Evolutionary conservation across 2,329 filamentous ascomycete genomes (phyloP).

Genomic region (Aspergillus floridensis): DNA sequence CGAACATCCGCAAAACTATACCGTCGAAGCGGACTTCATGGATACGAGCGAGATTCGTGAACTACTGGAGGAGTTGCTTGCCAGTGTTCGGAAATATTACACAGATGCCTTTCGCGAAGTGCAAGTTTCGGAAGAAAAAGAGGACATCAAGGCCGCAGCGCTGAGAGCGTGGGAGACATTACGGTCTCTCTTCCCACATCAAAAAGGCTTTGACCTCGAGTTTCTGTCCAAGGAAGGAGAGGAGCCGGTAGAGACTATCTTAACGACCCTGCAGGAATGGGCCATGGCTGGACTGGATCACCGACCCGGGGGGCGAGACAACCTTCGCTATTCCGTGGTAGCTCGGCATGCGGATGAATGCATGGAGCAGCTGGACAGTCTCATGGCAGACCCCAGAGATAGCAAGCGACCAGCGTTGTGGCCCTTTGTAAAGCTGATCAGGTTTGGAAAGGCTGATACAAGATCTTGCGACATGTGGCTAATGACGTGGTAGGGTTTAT

Average conservation of each 20-base stretch:
- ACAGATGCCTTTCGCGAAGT: neutral
- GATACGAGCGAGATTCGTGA: constrained; percentile 1
- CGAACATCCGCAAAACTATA: constrained; percentile 4
- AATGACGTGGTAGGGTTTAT: constrained; percentile 18
- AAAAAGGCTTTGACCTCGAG: constrained; percentile 10
- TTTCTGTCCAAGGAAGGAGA: constrained; percentile 13
- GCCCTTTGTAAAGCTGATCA: constrained; percentile 24
- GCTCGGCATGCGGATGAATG: constrained; percentile 12
- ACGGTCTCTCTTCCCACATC: constrained; percentile 15
- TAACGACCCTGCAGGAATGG: constrained; percentile 10
- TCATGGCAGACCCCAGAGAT: constrained; percentile 10
- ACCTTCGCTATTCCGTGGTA: constrained; percentile 4
- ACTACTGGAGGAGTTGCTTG: constrained; percentile 8
- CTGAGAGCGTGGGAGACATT: constrained; percentile 15
- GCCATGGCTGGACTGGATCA: constrained; percentile 4
- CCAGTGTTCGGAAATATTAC: neutral
- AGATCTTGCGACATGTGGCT: neutral
- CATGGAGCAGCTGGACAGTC: constrained; percentile 13
- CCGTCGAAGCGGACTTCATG: constrained; percentile 13
- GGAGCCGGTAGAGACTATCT: constrained; percentile 6
- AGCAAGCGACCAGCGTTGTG: constrained; percentile 13
- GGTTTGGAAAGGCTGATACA: constrained; percentile 7
- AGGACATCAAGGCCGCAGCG: constrained; percentile 5
- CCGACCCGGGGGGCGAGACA: constrained; percentile 14
- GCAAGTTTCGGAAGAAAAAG: constrained; percentile 7